These are phyloP conservation scores for Aegilops longissima DNA, from an alignment of 176 grass and related monocot species.

Conservation along the genomic window DNA sequence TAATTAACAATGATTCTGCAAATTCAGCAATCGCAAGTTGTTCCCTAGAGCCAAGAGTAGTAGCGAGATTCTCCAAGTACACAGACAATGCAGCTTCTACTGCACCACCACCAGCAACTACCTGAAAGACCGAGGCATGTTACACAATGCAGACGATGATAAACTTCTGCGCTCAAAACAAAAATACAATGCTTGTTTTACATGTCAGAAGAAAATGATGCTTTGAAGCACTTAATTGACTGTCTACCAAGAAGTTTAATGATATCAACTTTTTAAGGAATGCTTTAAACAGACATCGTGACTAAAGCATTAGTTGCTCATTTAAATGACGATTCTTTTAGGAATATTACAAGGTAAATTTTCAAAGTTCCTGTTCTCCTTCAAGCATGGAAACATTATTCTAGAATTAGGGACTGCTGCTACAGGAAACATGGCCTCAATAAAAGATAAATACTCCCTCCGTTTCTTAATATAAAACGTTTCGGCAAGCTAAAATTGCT, in stretches of 20 bases:
- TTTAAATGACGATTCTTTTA: not conserved
- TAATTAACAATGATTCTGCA: constrained; percentile 84
- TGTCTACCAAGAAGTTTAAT: not conserved
- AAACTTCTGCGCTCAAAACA: not conserved
- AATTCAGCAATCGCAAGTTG: constrained; percentile 94
- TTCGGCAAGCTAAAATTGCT: too few species aligned
- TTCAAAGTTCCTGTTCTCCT: not conserved
- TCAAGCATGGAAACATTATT: not conserved
- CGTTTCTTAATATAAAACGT: too few species aligned
- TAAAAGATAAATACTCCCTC: too few species aligned
- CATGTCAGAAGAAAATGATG: not conserved
- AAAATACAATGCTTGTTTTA: not conserved
- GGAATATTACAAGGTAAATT: not conserved
- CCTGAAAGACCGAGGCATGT: constrained; percentile 36
- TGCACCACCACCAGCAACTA: constrained; percentile 94
- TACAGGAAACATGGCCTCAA: not conserved
- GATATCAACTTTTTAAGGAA: too few species aligned
- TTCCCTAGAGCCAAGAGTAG: constrained; percentile 89
- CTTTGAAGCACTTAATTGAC: not conserved
- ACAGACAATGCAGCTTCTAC: constrained; percentile 86
- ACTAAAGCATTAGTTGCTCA: not conserved
- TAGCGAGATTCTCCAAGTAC: constrained; percentile 91
- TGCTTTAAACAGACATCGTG: not conserved
- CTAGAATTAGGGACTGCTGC: not conserved
- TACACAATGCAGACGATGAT: not conserved